These are phyloP conservation scores for Aspergillus viridinutans DNA, from an alignment of 2,329 filamentous ascomycete genomes.

Conservation along the genomic window DNA sequence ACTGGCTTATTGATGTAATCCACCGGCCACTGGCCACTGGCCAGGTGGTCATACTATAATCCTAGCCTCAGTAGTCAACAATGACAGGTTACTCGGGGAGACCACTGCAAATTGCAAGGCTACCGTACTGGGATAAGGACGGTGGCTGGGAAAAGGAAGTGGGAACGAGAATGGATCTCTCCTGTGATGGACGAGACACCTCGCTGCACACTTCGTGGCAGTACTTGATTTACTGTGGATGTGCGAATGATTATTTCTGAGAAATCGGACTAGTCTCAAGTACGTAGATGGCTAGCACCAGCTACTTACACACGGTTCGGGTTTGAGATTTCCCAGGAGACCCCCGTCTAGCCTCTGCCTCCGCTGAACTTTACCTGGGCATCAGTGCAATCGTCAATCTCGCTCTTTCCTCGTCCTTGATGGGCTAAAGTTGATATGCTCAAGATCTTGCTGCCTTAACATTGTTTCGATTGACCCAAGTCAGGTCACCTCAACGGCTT, in stretches of 20 bases:
- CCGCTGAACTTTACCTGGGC: neutral
- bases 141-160: neutral
- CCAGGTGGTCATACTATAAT: neutral
- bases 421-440: neutral
- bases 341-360: neutral
- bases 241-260: neutral
- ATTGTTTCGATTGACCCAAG: neutral
- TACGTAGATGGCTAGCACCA: neutral
- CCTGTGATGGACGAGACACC: neutral
- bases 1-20: neutral
- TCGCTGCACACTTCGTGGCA: neutral
- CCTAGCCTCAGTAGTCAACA: neutral
- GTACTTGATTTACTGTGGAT: neutral
- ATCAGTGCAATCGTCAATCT: neutral
- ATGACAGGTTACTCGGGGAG: neutral
- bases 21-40: neutral
- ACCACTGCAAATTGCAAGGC: neutral
- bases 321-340: neutral
- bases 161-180: neutral
- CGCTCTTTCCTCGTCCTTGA: neutral
- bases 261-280: neutral
- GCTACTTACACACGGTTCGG: neutral
- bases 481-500: neutral
- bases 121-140: neutral
- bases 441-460: neutral